Base-by-base conservation (phyloP, 2,329 filamentous ascomycete species). In the Graphiopsis chlorocephala region DNA sequence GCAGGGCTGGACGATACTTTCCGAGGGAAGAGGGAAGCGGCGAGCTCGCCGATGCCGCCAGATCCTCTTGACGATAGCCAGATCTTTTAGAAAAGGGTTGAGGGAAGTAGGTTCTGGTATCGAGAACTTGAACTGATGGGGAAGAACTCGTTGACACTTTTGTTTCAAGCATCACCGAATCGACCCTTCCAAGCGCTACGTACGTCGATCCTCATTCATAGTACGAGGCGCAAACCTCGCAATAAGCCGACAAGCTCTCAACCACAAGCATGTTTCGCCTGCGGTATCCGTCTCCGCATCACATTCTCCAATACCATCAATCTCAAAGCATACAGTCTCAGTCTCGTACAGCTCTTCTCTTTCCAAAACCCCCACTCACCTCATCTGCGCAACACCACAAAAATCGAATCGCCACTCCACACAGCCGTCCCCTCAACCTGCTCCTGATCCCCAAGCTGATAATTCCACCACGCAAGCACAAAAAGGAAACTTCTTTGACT, bases 1-100 rank as follows among this genome's bases (percentile, higher is more conserved):
- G 72, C 63, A 14, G 67, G 68, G 10, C 71, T 82, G n/a, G 78
- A 81, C 2, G 80, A 82, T 67, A 82, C 80, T 1, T 82, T 82
- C 67, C 64, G 78, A 23, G 76, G 73, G 61, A 79, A 77, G 66
- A 62, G 47, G 56, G 47, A 52, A 26, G 58, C 17, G 20, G n/a
- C 42, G 25, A 56, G 31, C 17, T 42, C 55, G 6, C 48, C 47
- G 4, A 23, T 60, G 15, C 66, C 67, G 45, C 23, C 65, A 11
- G 74, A 76, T 69, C 73, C 73, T 14, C 64, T 75, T 25, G 74
- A 76, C 62, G 74, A 76, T 66, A 75, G 73, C 42, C 68, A 76
- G 61, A 75, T 75, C 26, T 76, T 76, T 55, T 76, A 53, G 50
- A 53, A 25, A 10, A 1, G 4, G 23, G 7, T 28, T 28, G 23